Conservation (phyloP, 257 asterid species). For the Parsonsia alboflavescens region DNA sequence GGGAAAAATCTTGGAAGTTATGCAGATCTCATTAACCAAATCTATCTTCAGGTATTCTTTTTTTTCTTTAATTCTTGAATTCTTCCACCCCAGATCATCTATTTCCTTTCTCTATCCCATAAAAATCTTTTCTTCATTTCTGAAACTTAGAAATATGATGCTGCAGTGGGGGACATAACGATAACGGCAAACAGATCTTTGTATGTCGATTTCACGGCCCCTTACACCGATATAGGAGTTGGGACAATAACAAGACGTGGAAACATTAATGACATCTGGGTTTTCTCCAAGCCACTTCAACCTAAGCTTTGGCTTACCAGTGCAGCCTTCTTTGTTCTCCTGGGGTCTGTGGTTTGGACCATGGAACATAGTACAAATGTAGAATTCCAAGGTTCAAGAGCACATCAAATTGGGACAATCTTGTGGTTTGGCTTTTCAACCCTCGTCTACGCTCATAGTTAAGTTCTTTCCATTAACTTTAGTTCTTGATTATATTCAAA, state of each 20-base stretch:
- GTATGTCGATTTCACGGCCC: constrained; percentile 43
- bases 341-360: constrained; percentile 40
- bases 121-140: background rate
- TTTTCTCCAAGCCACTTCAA: constrained; percentile 40
- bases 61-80: background rate
- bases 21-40: constrained; percentile 21
- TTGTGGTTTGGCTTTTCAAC: constrained; percentile 35
- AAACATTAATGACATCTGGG: constrained; percentile 29
- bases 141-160: constrained; percentile 31
- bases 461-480: constrained; percentile 1
- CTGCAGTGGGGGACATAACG: constrained; percentile 39
- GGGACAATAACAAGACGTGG: constrained; percentile 29
- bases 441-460: constrained; percentile 31
- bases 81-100: too few species aligned
- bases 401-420: constrained; percentile 32
- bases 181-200: constrained; percentile 29
- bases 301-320: constrained; percentile 29
- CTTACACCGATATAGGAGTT: constrained; percentile 36
- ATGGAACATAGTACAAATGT: constrained; percentile 36
- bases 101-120: too few species aligned
- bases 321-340: constrained; percentile 23
- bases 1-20: constrained; percentile 25
- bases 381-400: constrained; percentile 38
- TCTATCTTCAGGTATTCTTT: constrained; percentile 26
- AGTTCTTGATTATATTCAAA: too few species aligned